phyloP scores from a whole-genome alignment of 352 stramenopile species.

The Phytophthora tubulina region DNA sequence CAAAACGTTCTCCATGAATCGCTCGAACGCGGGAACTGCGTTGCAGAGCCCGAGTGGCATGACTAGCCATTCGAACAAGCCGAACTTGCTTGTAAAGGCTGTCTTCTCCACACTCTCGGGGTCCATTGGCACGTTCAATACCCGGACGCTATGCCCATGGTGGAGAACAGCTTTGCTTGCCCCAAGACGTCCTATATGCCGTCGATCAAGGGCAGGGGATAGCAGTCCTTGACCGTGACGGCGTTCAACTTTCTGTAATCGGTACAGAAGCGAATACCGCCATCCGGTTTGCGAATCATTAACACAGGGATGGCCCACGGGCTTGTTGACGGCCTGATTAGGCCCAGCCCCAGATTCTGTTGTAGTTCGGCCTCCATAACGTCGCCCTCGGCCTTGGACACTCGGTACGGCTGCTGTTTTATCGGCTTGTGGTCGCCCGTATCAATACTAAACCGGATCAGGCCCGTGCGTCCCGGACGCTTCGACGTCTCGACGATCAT shows the following conservation, averaged over 20 bases:
- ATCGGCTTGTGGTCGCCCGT: too few relatives aligned
- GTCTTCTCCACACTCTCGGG: neutral
- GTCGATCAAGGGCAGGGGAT: neutral
- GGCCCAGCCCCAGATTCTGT: neutral
- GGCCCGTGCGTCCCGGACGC: too few relatives aligned
- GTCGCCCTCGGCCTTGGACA: constrained; percentile 7
- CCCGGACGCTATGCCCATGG: neutral
- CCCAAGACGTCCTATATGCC: neutral
- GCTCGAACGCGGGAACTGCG: too few relatives aligned
- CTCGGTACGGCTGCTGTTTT: neutral
- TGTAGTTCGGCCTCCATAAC: constrained; percentile 4
- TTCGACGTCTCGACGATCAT: too few relatives aligned
- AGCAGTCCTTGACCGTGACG: neutral
- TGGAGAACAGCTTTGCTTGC: neutral
- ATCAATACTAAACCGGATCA: too few relatives aligned
- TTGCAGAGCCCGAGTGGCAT: neutral
- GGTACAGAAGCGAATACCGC: neutral
- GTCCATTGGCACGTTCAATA: neutral
- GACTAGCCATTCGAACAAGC: neutral
- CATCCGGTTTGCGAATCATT: neutral
- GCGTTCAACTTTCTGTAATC: neutral
- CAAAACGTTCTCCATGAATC: too few relatives aligned
- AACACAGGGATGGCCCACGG: neutral
- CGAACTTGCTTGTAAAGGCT: neutral
- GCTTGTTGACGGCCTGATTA: neutral